These are phyloP conservation scores for Juglanconis juglandina DNA, from an alignment of 2,329 filamentous ascomycete species.

Conservation along the genomic window DNA sequence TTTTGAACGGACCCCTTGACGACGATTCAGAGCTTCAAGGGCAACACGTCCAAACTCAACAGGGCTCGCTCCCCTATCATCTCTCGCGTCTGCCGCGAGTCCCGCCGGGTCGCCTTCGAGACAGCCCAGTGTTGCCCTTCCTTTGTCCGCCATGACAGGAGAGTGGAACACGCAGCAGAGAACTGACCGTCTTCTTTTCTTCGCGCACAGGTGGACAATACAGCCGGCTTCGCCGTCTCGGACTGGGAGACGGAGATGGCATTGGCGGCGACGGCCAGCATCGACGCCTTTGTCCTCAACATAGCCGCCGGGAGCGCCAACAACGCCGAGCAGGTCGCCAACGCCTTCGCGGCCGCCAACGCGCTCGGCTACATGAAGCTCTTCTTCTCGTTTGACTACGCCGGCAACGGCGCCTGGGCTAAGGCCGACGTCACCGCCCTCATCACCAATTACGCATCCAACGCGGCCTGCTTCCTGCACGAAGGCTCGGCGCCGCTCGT, in stretches of 20 bases:
- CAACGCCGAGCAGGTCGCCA: slow-evolving; percentile 17
- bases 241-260: slow-evolving; percentile 31
- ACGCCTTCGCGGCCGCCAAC: no score
- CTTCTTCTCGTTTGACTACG: slow-evolving; percentile 42
- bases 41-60: neutral
- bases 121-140: neutral
- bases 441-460: slow-evolving; percentile 24
- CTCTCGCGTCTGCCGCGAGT: no score
- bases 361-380: slow-evolving; percentile 29
- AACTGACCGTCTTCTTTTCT: no score
- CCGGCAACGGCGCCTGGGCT: slow-evolving; percentile 27
- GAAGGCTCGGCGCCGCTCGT: slow-evolving; percentile 37
- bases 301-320: slow-evolving; percentile 19
- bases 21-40: neutral
- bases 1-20: neutral
- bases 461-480: slow-evolving; percentile 27
- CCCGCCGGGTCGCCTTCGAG: no score
- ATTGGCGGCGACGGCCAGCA: slow-evolving; percentile 31
- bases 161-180: no score
- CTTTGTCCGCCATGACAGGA: neutral
- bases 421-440: slow-evolving; percentile 24
- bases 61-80: no score
- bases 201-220: slow-evolving; percentile 24
- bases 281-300: slow-evolving; percentile 39
- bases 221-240: slow-evolving; percentile 14